Base-by-base conservation (phyloP, 768 basidiomycete genomes). In the Suillus fuscotomentosus region DNA sequence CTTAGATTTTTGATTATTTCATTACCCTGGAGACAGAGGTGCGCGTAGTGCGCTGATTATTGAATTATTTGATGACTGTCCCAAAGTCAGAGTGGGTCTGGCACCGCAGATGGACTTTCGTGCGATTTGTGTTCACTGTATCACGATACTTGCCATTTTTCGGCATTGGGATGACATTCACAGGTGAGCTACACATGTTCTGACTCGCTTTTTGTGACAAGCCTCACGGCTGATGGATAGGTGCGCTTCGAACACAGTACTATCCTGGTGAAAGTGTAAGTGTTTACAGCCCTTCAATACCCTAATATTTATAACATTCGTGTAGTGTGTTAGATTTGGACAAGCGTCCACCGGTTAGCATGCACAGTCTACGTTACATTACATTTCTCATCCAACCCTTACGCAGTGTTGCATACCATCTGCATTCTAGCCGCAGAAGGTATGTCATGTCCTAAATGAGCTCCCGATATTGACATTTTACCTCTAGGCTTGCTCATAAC, bases 211-310 rank as follows among this genome's bases (percentile, higher is more conserved):
- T 13, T 22, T 22, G 45, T 8, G 42, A 42, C 10, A 10, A 47
- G 7, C 22, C 13, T 24, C 7, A 50, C n/a, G n/a, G n/a, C 13
- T 27, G 13, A 27, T 47, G 47, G 47, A 47, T n/a, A 50, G 48
- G 22, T 24, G 48, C 48, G 5, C 48, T 50, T 50, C 48, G 48
- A 50, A 50, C 48, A 15, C 48, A 50, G 24, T 50, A 57, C 38
- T 57, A 57, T 57, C 55, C 55, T 39, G 55, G 55, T 24, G 55
- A 57, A 57, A 57, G 55, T 3, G 55, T 39, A 22, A 39, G 55
- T 39, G 2, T 9, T 24, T 4, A 39, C 14, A n/a, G 2, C 55
- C 38, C 6, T 55, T n/a, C 15, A 15, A 17, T 3, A 9, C 22
- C 4, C 8, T n/a, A n/a, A 27, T 57, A 14, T 41, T 31, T 39